A percentile compares a stretch with the other conserved stretches of the same genome.
phyloP scores from a whole-genome alignment of 495 filamentous ascomycete species.

The Clavariopsis aquatica region DNA sequence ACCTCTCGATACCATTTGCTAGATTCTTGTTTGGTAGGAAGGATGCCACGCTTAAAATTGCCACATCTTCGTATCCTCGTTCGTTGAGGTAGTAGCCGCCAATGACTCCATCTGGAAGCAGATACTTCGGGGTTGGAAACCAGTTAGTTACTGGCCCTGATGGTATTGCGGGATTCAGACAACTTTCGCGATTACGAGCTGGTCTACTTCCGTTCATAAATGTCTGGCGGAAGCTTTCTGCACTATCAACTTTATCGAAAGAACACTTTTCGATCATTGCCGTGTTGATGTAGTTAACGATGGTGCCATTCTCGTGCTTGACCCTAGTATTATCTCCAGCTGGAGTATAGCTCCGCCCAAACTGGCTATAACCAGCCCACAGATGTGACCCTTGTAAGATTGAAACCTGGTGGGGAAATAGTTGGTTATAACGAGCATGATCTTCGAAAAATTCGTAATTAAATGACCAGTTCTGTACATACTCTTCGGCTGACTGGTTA shows the following conservation, averaged over 20 bases:
- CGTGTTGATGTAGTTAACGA: constrained; percentile 41
- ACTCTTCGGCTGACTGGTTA: constrained; percentile 43
- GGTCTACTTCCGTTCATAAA: constrained; percentile 29
- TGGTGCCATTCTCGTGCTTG: constrained; percentile 50
- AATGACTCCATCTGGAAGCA: constrained; percentile 14
- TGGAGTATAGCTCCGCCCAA: not conserved
- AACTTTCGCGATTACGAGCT: constrained; percentile 1
- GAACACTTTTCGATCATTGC: constrained; percentile 40
- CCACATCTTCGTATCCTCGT: constrained; percentile 35
- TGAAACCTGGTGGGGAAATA: constrained; percentile 47
- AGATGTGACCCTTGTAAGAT: not conserved
- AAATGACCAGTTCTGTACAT: constrained; percentile 40
- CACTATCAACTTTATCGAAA: constrained; percentile 25
- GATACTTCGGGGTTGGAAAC: constrained; percentile 24
- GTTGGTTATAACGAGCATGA: constrained; percentile 52
- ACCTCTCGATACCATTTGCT: constrained; percentile 6
- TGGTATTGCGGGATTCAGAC: not conserved
- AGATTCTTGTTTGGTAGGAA: constrained; percentile 23
- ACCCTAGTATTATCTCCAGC: constrained; percentile 46
- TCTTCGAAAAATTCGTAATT: constrained; percentile 46
- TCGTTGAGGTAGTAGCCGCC: constrained; percentile 35
- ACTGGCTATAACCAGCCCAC: not conserved
- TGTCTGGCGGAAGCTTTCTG: constrained; percentile 16
- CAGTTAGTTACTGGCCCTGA: constrained; percentile 7
- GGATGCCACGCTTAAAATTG: constrained; percentile 31